Base-by-base conservation (phyloP, 106 monocot genomes). In the Dactylorhiza incarnata region DNA sequence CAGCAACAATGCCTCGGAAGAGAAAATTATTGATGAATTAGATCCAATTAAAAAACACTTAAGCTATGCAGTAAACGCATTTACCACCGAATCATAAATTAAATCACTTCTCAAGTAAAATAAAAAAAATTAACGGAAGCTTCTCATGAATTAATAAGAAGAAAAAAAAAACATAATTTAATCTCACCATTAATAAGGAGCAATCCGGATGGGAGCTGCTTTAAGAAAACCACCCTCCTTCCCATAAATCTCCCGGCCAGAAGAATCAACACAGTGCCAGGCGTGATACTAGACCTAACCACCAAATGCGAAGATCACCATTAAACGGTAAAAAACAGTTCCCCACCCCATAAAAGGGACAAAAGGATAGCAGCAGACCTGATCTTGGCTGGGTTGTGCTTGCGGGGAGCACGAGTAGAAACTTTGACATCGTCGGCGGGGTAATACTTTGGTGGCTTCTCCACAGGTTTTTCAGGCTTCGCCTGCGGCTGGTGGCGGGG, bases 171-270 rank as follows among this genome's bases (percentile, higher is more conserved):
- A 58, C 5, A 9, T 0, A 5, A 58, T 6, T 5, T 15, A 66
- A 69, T 43, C 68, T 78, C n/a, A 79, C 79, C 73, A n/a, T 72
- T 73, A 11, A 79, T 56, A 14, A 79, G 79, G 50, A 79, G 79
- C 73, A 76, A 72, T 15, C 76, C 76, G 45, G 66, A 82, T 1
- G 82, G 73, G 7, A 82, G 23, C 73, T 82, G 82, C 52, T 77
- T 82, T 51, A 82, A 22, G 66, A 77, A 82, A 50, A 82, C 82
- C 9, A 77, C 85, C 78, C 85, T 81, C 71, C 78, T 85, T 55
- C 85, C 85, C 85, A 85, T 85, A 44, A 81, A 85, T 74, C 85
- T 85, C 62, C 85, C 85, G 5, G 81, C 85, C 52, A 85, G 78
- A 54, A 85, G 67, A 75, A 85, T 85, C 70, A 85, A 24, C 14